These are phyloP conservation scores for Penicillium sp. DNA, from an alignment of 2,329 filamentous ascomycete genomes.

Conservation along the genomic window DNA sequence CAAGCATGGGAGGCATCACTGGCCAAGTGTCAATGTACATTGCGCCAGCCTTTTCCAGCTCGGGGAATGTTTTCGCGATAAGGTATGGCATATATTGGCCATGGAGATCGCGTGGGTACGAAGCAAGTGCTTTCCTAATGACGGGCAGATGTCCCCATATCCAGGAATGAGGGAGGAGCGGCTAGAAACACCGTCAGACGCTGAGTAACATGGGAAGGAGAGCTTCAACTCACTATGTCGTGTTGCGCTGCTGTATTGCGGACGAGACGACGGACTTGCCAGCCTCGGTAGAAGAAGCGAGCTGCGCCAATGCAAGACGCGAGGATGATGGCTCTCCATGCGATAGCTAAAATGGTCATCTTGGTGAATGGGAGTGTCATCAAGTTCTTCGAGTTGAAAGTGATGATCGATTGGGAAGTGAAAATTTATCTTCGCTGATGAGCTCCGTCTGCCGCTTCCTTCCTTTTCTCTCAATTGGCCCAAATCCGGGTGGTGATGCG, in stretches of 20 bases:
- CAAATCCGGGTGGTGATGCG: too few species aligned
- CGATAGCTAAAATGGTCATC: too few species aligned
- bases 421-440: too few species aligned
- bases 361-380: too few species aligned
- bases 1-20: background rate
- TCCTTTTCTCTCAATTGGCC: too few species aligned
- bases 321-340: too few species aligned
- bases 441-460: too few species aligned
- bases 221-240: slow-evolving; percentile 1
- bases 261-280: background rate
- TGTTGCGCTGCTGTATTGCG: background rate
- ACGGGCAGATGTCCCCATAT: background rate
- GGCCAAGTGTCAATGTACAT: slow-evolving; percentile 2
- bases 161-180: slow-evolving; percentile 1
- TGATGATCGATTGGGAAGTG: too few species aligned
- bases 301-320: too few species aligned
- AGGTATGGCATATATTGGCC: background rate
- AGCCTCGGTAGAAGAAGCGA: background rate
- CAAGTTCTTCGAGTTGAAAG: too few species aligned
- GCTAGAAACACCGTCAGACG: background rate
- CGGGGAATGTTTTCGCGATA: background rate
- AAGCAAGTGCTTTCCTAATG: background rate
- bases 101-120: background rate
- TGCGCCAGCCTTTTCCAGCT: background rate
- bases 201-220: too few species aligned